Evolutionary conservation across 2,329 filamentous ascomycete species (phyloP).

Genomic region (Gnomoniopsis smithogilvyi): DNA sequence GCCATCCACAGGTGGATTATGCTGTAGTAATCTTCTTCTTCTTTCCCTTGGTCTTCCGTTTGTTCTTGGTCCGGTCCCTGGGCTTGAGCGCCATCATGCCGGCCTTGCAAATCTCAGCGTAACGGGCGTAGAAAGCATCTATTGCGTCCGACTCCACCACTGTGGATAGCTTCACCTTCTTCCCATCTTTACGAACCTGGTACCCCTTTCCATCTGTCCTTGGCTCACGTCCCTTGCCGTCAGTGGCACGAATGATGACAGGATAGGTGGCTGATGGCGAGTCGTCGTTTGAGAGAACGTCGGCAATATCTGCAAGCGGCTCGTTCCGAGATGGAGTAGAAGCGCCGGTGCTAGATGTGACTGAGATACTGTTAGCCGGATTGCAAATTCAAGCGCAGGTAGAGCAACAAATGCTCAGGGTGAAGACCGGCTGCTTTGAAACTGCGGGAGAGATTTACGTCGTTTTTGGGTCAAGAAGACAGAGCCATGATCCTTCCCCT

Average conservation of each 20-base stretch:
- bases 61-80: constrained; percentile 83
- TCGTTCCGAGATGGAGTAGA: constrained; percentile 42
- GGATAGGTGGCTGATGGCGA: constrained; percentile 40
- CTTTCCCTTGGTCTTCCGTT: constrained; percentile 74
- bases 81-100: constrained; percentile 92
- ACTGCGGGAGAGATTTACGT: constrained; percentile 38
- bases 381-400: not conserved
- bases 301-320: constrained; percentile 58
- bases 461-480: constrained; percentile 76
- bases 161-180: constrained; percentile 76
- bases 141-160: constrained; percentile 73
- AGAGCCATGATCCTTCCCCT: constrained; percentile 68
- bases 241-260: constrained; percentile 78
- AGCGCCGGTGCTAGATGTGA: constrained; percentile 41
- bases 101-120: constrained; percentile 86
- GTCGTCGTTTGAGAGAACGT: constrained; percentile 43
- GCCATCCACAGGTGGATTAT: no score
- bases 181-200: constrained; percentile 40
- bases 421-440: not conserved
- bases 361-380: constrained; percentile 26
- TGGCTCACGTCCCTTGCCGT: constrained; percentile 63
- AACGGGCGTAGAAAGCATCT: constrained; percentile 76
- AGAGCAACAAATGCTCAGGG: not conserved
- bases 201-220: constrained; percentile 55
- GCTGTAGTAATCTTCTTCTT: constrained; percentile 37